Evolutionary conservation across 2,329 filamentous ascomycete species (phyloP), one percentile per base, ranked within the genome.

Genomic region (Colletotrichum orbiculare): DNA sequence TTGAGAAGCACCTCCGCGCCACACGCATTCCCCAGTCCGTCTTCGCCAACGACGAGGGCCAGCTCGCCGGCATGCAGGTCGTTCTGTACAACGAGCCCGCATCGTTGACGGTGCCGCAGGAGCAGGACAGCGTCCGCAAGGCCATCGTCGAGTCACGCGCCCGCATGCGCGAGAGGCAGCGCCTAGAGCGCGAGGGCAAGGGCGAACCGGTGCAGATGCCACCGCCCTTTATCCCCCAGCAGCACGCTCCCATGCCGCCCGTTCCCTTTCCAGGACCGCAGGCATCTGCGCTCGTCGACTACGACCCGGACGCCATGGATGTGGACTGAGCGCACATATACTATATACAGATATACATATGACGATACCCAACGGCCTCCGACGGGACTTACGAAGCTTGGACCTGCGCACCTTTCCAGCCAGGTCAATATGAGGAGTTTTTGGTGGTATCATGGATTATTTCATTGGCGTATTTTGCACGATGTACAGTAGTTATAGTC

Each of bases 31-130:
- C 94, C 6, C 81, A 83, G 69, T 85, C 89, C 15, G 75, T 97
- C 38, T 77, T 94, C 4, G 82, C 86, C 73, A 82, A 86, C 73
- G 74, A 78, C 55, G 81, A 87, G 4, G 83, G 83, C 66, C 81
- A 86, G 71, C 76, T 87, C 41, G 87, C 83, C 4, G 84, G 83
- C 68, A 87, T 86, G 87, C 81, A 96, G 86, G 75, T 98, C 67
- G 91, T 99, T 13, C 86, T 98, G 42, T 98, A 98, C 78, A 87
- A 84, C 67, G 88, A 96, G 54, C 94, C 94, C 7, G 84, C 85
- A 52, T 94, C 92, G 13, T 77, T 97, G 69, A 90, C 88, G 0
- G 86, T 97, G 17, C 89, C 93, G 1, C 85, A 89, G 74, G 89
- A 92, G 69, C 85, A 90, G 37, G 91, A 95, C 75, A 90, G 86